Conservation (phyloP, 192 early-diverging fungal species). For the Borealophlyctis nickersoniae region DNA sequence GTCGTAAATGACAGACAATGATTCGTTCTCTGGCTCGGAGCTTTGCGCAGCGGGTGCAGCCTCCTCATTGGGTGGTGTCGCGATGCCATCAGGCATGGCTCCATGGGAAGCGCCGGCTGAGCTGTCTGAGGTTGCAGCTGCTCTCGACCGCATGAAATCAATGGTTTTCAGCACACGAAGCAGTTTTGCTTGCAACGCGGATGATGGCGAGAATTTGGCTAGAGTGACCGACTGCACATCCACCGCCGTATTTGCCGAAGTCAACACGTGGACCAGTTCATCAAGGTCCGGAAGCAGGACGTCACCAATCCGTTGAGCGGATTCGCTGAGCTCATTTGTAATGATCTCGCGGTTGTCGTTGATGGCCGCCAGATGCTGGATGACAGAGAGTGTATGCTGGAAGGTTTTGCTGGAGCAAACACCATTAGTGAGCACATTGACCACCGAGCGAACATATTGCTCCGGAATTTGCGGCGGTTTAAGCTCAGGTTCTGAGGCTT, state of each 20-base stretch:
- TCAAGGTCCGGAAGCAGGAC: conserved; percentile 68
- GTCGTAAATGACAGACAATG: conserved; percentile 39
- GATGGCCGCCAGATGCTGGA: conserved; percentile 80
- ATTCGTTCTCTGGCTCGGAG: conserved; percentile 9
- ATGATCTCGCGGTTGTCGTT: conserved; percentile 58
- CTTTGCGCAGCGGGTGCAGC: not conserved
- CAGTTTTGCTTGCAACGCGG: conserved; percentile 88
- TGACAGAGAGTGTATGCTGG: conserved; percentile 86
- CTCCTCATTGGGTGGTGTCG: not conserved
- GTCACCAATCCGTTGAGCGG: conserved; percentile 66
- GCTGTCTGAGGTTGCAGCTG: not conserved
- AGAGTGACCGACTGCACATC: conserved; percentile 73
- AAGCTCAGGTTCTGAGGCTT: conserved; percentile 33
- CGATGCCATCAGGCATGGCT: not conserved
- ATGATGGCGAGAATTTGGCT: conserved; percentile 75
- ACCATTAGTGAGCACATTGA: conserved; percentile 85
- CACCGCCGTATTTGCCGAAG: conserved; percentile 53
- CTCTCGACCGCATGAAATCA: conserved; percentile 77
- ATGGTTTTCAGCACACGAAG: conserved; percentile 91
- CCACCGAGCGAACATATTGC: conserved; percentile 74
- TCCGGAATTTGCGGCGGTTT: conserved; percentile 81
- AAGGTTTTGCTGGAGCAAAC: conserved; percentile 92
- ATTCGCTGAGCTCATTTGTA: conserved; percentile 71
- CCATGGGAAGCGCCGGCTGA: not conserved
- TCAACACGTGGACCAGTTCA: conserved; percentile 59